Evolutionary conservation across 31 red algal genomes (phyloP).

Genomic region (Endocladia muricata): DNA sequence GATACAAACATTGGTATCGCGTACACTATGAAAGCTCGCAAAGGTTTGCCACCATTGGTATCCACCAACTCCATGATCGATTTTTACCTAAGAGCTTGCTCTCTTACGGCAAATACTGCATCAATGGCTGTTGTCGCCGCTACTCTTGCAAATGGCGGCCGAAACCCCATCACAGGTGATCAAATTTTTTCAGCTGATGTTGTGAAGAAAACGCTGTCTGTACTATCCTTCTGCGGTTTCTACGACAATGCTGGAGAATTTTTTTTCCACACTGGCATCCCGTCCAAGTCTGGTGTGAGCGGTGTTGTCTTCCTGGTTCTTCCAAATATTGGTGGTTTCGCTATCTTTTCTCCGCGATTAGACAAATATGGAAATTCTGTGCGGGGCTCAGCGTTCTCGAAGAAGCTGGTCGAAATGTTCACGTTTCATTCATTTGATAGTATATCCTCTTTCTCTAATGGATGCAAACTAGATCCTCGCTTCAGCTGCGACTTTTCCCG

Average conservation of each 20-base stretch:
- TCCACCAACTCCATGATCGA: constrained; percentile 30
- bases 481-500: constrained; percentile 36
- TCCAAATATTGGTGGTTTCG: constrained; percentile 50
- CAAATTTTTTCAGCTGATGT: constrained; percentile 33
- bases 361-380: constrained; percentile 56
- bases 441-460: constrained; percentile 31
- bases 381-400: constrained; percentile 31
- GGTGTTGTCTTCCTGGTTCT: constrained; percentile 52
- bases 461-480: constrained; percentile 42
- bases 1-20: constrained; percentile 44
- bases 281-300: constrained; percentile 52
- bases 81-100: constrained; percentile 49
- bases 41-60: constrained; percentile 32
- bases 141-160: constrained; percentile 58
- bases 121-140: constrained; percentile 56
- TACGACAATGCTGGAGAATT: constrained; percentile 63
- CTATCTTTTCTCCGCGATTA: constrained; percentile 42
- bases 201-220: constrained; percentile 29
- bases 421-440: constrained; percentile 62
- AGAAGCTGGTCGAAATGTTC: constrained; percentile 29
- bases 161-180: constrained; percentile 39
- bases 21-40: constrained; percentile 28
- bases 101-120: constrained; percentile 33
- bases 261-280: constrained; percentile 53
- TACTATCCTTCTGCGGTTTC: constrained; percentile 20